Conservation (phyloP, 2,329 filamentous ascomycete species). For the Fusarium guadeloupense region DNA sequence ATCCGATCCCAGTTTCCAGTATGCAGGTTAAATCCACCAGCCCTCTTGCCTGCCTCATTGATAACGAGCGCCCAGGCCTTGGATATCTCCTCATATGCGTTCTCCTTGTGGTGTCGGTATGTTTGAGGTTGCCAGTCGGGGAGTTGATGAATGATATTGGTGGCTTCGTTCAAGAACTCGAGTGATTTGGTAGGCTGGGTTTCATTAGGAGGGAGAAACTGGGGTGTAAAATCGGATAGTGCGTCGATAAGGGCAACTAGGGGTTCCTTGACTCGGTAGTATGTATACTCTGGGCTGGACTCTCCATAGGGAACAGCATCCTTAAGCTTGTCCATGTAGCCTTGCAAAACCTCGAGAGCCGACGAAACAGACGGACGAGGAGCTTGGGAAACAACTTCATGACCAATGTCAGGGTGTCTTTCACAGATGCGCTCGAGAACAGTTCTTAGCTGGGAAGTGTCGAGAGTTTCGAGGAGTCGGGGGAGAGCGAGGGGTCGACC, state of each 20-base stretch:
- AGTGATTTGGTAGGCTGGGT: slow-evolving; percentile 83
- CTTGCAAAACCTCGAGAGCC: slow-evolving; percentile 80
- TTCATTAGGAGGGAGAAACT: slow-evolving; percentile 94
- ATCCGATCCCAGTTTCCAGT: slow-evolving; percentile 93
- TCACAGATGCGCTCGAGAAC: slow-evolving; percentile 93
- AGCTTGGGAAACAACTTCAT: slow-evolving; percentile 84
- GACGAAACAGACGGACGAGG: slow-evolving; percentile 87
- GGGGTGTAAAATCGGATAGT: slow-evolving; percentile 91
- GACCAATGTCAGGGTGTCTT: slow-evolving; percentile 83
- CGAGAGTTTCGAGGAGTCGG: slow-evolving; percentile 92
- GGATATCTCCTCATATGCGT: slow-evolving; percentile 94
- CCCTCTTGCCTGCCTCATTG: slow-evolving; percentile 88
- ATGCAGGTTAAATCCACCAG: slow-evolving; percentile 88
- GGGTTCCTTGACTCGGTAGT: slow-evolving; percentile 87
- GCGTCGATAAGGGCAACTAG: slow-evolving; percentile 86
- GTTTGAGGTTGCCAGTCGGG: slow-evolving; percentile 91
- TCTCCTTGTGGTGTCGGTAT: slow-evolving; percentile 92
- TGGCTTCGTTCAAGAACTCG: slow-evolving; percentile 88
- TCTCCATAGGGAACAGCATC: slow-evolving; percentile 87
- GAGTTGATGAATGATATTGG: slow-evolving; percentile 86
- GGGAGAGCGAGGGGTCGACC: slow-evolving; percentile 65
- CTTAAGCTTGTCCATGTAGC: slow-evolving; percentile 82
- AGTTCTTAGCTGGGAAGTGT: slow-evolving; percentile 82
- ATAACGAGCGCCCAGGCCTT: slow-evolving; percentile 94
- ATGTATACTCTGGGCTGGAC: slow-evolving; percentile 89